phyloP scores from a whole-genome alignment of 805 yeast species.

The Ascoidea tarda region DNA sequence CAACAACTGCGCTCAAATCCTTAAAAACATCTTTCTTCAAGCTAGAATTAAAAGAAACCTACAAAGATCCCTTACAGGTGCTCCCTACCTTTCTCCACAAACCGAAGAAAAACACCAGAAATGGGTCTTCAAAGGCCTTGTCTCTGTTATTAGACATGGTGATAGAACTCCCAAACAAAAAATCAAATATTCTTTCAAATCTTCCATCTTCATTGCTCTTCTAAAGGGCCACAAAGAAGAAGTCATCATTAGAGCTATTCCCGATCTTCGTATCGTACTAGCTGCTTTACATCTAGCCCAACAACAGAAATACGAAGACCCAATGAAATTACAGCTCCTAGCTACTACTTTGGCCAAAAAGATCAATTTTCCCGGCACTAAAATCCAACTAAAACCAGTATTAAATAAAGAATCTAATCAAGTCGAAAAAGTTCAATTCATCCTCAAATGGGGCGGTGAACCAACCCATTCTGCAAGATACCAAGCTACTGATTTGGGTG shows the following conservation, averaged over 20 bases:
- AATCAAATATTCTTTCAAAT: constrained; percentile 86
- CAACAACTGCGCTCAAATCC: constrained; percentile 65
- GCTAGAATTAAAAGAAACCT: constrained; percentile 36
- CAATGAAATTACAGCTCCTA: constrained; percentile 58
- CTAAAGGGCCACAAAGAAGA: constrained; percentile 93
- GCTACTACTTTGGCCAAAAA: constrained; percentile 81
- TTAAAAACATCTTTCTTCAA: constrained; percentile 59
- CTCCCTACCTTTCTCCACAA: constrained; percentile 9
- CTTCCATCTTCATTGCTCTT: constrained; percentile 73
- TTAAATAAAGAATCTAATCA: constrained; percentile 45
- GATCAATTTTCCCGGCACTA: constrained; percentile 86
- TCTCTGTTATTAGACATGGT: constrained; percentile 88
- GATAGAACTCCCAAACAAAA: constrained; percentile 98
- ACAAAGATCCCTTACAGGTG: constrained; percentile 21
- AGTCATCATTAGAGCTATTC: constrained; percentile 83
- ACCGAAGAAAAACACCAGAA: constrained; percentile 38
- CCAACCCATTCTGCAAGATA: constrained; percentile 95
- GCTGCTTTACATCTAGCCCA: constrained; percentile 76
- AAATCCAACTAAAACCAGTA: constrained; percentile 88
- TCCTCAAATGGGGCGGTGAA: constrained; percentile 98
- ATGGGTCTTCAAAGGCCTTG: constrained; percentile 93
- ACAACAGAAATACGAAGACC: constrained; percentile 68
- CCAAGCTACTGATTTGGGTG: constrained; percentile 93
- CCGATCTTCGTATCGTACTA: constrained; percentile 73
- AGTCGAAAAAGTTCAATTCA: constrained; percentile 91